These are phyloP conservation scores for Cladosporium velox DNA, from an alignment of 2,329 filamentous ascomycete species.

Conservation along the genomic window DNA sequence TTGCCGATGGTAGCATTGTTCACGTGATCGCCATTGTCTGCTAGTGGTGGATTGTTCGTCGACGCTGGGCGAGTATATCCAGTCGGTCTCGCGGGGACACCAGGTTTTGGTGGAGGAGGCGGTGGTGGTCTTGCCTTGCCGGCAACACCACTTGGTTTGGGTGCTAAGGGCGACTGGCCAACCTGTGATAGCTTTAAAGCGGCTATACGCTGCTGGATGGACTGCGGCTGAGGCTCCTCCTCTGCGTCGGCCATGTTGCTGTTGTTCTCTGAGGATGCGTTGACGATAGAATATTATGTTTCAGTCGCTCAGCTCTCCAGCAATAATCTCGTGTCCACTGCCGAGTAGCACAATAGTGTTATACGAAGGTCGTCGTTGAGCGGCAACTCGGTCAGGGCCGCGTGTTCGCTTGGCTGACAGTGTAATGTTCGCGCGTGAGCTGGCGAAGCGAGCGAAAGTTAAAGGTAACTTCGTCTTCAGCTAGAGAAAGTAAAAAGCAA, in stretches of 20 bases:
- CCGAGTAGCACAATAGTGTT: neutral
- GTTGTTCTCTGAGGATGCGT: neutral
- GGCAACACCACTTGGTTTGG: conserved; percentile 19
- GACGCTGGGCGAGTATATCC: conserved; percentile 38
- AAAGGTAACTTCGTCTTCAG: neutral
- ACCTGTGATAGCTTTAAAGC: conserved; percentile 51
- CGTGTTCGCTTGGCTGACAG: neutral
- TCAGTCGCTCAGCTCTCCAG: neutral
- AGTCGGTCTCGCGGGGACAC: conserved; percentile 25
- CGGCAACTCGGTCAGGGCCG: neutral
- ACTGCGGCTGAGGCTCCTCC: conserved; percentile 29
- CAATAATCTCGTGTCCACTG: neutral
- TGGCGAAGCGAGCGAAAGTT: neutral
- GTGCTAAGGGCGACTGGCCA: conserved; percentile 24
- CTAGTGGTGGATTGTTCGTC: conserved; percentile 44
- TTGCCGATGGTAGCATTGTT: conserved; percentile 41
- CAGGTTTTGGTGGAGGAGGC: conserved; percentile 39
- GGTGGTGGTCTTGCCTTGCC: conserved; percentile 41
- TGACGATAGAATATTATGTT: neutral
- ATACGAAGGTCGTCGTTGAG: neutral
- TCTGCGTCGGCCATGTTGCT: conserved; percentile 29
- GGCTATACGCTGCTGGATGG: conserved; percentile 51
- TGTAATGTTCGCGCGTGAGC: neutral
- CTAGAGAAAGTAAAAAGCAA: neutral
- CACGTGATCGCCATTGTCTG: conserved; percentile 38